Base-by-base conservation (phyloP, 108 stramenopile species). In the Nitzschia putrida region DNA sequence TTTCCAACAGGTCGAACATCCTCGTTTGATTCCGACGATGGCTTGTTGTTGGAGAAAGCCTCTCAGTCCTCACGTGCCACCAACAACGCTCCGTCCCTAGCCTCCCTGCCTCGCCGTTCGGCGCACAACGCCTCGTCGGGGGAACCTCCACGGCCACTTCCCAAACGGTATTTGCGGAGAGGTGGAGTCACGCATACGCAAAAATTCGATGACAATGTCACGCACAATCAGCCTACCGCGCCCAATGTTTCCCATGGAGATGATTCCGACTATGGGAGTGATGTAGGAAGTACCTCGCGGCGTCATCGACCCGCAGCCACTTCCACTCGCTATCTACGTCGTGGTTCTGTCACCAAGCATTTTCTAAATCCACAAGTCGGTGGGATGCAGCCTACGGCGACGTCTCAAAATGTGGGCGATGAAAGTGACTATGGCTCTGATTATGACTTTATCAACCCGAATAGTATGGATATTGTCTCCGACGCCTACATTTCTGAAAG, bases 321-420 rank as follows among this genome's bases (percentile, higher is more conserved):
- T 43, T 40, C 14, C 0, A 22, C n/a, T 1, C 65, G 65, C 26
- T 66, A 66, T 26, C 52, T 66, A 1, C 50, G 65, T 9, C 23
- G 65, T 5, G 65, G 65, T 4, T 41, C 39, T 37, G 65, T 66
- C 34, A 66, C 65, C 7, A 66, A 66, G 65, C 51, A 66, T 40
- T 25, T 37, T 2, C n/a, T 53, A 6, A 10, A 53, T 13, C 52
- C 65, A 0, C 22, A 66, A 41, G 34, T 66, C 3, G 34, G n/a
- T n/a, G 65, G 29, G 11, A 66, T 66, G 65, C 65, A 66, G 22
- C 65, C 65, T 11, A 66, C 22, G 1, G 37, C 18, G 5, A 1
- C 13, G 2, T 39, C 58, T 21, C 24, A 3, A 1, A 20, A 23
- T 55, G 58, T 37, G 16, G 58, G 47, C n/a, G 47, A 49, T 18